Conservation (phyloP, 768 basidiomycete species). For the Boletales sp. region DNA sequence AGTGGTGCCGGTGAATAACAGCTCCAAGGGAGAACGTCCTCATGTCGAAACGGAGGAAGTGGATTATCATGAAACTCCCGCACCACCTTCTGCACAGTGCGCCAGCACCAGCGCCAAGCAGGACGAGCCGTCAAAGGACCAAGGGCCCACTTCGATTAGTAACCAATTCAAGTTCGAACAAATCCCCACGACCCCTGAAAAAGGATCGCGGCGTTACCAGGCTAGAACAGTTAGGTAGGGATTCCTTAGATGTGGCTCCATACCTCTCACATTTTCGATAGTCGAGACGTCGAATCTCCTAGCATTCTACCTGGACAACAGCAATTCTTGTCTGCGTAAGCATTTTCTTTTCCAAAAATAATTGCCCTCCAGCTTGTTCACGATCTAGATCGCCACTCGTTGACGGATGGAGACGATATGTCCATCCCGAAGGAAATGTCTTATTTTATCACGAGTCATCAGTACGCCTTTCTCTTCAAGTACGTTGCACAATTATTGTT, state of each 20-base stretch:
- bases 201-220: constrained; percentile 10
- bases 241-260: no score
- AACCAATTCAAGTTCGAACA: neutral
- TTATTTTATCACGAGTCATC: neutral
- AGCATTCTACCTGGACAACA: constrained; percentile 8
- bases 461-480: no score
- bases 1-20: neutral
- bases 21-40: neutral
- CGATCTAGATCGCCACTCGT: neutral
- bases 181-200: constrained; percentile 5
- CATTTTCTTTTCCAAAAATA: neutral
- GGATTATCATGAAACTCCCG: neutral
- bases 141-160: neutral
- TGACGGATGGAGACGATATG: constrained; percentile 2
- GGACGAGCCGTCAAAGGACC: neutral
- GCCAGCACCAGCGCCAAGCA: neutral
- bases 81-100: constrained; percentile 1
- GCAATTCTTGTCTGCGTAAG: constrained; percentile 8
- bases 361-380: neutral
- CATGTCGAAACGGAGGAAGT: neutral
- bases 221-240: constrained; percentile 1
- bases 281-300: neutral
- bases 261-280: neutral
- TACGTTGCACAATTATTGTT: no score
- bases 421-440: neutral